Evolutionary conservation across 164 flowering plant genomes (phyloP), one percentile per base, ranked within the genome.

Genomic region (grape (Vitis vinifera)): DNA sequence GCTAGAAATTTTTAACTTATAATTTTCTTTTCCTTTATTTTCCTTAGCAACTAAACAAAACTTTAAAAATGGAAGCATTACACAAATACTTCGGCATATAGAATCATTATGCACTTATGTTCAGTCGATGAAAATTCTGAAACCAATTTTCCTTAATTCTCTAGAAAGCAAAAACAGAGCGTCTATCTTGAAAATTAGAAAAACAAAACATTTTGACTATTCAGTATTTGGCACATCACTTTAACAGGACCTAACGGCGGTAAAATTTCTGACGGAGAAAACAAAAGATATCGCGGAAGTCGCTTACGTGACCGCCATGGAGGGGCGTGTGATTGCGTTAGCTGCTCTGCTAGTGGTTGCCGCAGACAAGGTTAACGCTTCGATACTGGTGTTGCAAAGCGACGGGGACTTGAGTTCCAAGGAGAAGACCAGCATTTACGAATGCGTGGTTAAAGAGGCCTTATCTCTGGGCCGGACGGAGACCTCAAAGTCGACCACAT

Each of bases 281-380:
- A 84, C 88, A 6, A 86, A 75, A 59, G 84, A 76, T 10, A 29
- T 80, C 8, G 69, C 68, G 2, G 81, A 82, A 44, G 84, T 87
- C 58, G 88, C 86, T 1, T 73, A 80, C 53, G 56, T 62, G 13
- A 52, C 31, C 6, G 88, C 85, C 51, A 76, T 75, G 53, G 81
- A 77, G 57, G 88, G 89, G 3, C 68, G 65, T 16, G 76, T 79
- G 1, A 79, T 76, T 2, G 59, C 75, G 1, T 69, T 87, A 55
- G 84, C 85, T 5, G 81, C 80, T 16, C 73, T 87, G 51, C 80
- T 87, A 0, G 58, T 84, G 58, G 84, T 87, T 8, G 85, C 78
- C 8, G 77, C 79, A 4, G 86, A 79, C 62, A 80, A 66, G 71
- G 73, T 86, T 8, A 77, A 65, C 4, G 68, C 71, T 14, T 52